phyloP scores from a whole-genome alignment of 768 basidiomycete genomes.

The Tephrocybe sp. region DNA sequence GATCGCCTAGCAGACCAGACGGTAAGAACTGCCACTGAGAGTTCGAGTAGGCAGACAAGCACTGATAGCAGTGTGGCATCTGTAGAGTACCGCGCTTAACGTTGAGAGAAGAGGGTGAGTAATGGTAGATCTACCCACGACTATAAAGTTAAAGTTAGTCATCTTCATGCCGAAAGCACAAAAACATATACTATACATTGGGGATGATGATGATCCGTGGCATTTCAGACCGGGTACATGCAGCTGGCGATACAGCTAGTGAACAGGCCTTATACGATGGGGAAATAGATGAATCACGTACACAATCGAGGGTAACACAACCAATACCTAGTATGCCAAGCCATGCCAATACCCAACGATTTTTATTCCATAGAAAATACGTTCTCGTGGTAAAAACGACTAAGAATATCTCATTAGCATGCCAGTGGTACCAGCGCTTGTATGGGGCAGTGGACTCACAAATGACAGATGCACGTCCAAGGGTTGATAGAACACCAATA shows the following conservation, averaged over 20 bases:
- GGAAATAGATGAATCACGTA: neutral
- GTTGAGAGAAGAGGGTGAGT: too few species aligned
- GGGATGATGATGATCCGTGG: constrained; percentile 11
- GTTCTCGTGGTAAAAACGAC: constrained; percentile 20
- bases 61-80: constrained; percentile 15
- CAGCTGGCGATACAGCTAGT: constrained; percentile 3
- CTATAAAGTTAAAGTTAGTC: neutral
- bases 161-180: too few species aligned
- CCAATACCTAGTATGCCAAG: constrained; percentile 14
- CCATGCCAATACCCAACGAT: constrained; percentile 9
- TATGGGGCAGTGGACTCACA: constrained; percentile 5
- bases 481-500: neutral
- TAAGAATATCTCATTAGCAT: neutral
- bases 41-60: constrained; percentile 11
- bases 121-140: constrained; percentile 2
- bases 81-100: neutral
- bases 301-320: constrained; percentile 12
- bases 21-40: constrained; percentile 13
- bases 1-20: constrained; percentile 5
- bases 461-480: constrained; percentile 18
- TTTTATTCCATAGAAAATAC: constrained; percentile 18
- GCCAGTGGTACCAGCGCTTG: neutral
- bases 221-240: constrained; percentile 16
- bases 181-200: too few species aligned
- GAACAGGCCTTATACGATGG: too few species aligned